phyloP scores from a whole-genome alignment of 2,329 filamentous ascomycete genomes.

The Pestalotiopsis sp. region DNA sequence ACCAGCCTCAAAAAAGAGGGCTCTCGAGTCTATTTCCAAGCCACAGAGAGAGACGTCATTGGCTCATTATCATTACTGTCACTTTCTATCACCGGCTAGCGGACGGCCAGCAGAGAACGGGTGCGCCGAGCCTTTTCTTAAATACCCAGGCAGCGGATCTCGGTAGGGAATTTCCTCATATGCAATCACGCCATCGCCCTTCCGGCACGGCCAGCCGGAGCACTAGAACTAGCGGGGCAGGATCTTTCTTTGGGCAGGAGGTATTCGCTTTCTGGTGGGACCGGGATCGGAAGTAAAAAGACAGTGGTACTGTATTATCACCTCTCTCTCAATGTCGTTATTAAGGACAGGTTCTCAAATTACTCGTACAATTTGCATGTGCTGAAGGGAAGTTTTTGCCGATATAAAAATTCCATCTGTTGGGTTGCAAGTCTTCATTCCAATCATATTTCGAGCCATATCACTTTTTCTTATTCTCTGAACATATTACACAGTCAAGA shows the following conservation, averaged over 20 bases:
- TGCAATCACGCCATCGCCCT: constrained; percentile 9
- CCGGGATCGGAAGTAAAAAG: constrained; percentile 7
- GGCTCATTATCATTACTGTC: neutral
- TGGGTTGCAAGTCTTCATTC: neutral
- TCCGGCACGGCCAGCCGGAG: neutral
- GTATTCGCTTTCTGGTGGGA: constrained; percentile 7
- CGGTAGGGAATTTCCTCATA: neutral
- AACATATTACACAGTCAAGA: neutral
- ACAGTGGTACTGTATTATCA: neutral
- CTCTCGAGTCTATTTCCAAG: neutral
- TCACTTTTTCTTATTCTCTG: neutral
- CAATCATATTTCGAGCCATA: too few relatives aligned
- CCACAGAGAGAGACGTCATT: neutral
- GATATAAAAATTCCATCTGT: constrained; percentile 1
- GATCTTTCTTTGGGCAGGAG: constrained; percentile 13
- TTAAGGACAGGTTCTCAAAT: neutral
- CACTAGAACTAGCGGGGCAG: constrained; percentile 8
- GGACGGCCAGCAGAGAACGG: neutral
- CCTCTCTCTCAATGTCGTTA: neutral
- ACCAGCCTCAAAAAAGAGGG: too few relatives aligned
- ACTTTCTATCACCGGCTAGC: neutral
- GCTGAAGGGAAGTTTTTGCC: neutral
- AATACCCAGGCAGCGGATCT: neutral
- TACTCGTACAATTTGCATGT: neutral
- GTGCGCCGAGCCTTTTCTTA: neutral